phyloP scores from a whole-genome alignment of 228 moss, liverwort and hornwort genomes.

The Sphagnum fallax region DNA sequence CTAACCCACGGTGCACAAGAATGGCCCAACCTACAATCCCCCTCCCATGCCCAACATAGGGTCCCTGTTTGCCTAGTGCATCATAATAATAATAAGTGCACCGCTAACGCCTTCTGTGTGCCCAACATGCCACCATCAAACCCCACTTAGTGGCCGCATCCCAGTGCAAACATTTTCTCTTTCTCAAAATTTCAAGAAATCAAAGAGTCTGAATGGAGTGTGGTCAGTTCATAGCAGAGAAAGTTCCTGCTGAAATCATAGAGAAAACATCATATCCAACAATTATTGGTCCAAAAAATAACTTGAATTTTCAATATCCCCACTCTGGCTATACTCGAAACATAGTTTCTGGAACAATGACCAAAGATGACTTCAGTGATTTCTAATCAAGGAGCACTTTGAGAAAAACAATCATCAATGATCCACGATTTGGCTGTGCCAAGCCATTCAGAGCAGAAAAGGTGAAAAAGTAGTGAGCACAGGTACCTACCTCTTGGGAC shows the following conservation, averaged over 20 bases:
- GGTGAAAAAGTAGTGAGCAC: neutral
- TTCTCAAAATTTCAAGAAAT: neutral
- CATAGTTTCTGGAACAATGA: too few species aligned
- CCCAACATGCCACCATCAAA: slow-evolving; percentile 59
- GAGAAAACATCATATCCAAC: neutral
- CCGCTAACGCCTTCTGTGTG: slow-evolving; percentile 70
- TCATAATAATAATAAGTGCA: slow-evolving; percentile 23
- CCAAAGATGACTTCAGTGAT: neutral
- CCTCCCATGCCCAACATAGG: slow-evolving; percentile 11
- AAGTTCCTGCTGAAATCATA: neutral
- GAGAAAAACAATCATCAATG: neutral
- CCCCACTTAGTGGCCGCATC: slow-evolving; percentile 31
- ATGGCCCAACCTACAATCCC: slow-evolving; percentile 18
- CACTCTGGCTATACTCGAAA: too few species aligned
- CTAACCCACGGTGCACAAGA: slow-evolving; percentile 20
- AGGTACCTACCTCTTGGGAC: slow-evolving; percentile 69
- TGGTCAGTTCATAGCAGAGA: too few species aligned
- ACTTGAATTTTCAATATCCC: too few species aligned
- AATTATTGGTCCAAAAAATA: neutral
- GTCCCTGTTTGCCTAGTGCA: slow-evolving; percentile 23
- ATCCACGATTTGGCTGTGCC: neutral
- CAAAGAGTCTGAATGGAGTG: too few species aligned
- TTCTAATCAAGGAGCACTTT: too few species aligned
- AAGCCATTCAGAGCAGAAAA: neutral
- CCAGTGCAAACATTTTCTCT: neutral